phyloP scores from a whole-genome alignment of 805 yeast species.

The Priceomyces fermenticarens region DNA sequence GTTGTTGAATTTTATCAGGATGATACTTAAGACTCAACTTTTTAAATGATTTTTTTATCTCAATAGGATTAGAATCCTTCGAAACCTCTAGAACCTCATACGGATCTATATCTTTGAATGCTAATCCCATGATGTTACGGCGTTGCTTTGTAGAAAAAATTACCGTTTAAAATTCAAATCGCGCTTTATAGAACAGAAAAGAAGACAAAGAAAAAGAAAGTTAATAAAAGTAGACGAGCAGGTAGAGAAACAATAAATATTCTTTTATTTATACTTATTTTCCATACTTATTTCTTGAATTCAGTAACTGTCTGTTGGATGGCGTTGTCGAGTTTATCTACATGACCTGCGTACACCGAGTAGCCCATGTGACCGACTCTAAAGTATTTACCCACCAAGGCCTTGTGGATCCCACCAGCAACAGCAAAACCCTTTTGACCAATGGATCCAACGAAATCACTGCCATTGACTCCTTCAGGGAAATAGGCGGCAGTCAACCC shows the following conservation, averaged over 20 bases:
- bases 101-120: slow-evolving; percentile 60
- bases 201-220: too few species aligned
- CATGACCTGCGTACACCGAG: slow-evolving; percentile 47
- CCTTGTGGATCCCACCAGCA: slow-evolving; percentile 89
- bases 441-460: slow-evolving; percentile 58
- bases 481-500: slow-evolving; percentile 84
- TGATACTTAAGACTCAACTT: slow-evolving; percentile 61
- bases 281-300: slow-evolving; percentile 7
- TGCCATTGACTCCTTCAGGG: slow-evolving; percentile 70
- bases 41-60: slow-evolving; percentile 66
- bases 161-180: too few species aligned
- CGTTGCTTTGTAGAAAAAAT: too few species aligned
- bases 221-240: too few species aligned
- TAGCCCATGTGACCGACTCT: slow-evolving; percentile 97
- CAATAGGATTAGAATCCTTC: slow-evolving; percentile 42
- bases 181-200: too few species aligned
- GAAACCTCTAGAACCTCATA: slow-evolving; percentile 50
- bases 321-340: slow-evolving; percentile 31
- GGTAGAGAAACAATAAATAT: neutral
- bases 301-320: slow-evolving; percentile 29
- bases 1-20: slow-evolving; percentile 62
- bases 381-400: slow-evolving; percentile 76
- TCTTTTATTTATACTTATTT: neutral
- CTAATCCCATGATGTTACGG: slow-evolving; percentile 25
- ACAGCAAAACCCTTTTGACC: slow-evolving; percentile 67